Conservation (phyloP, 2,329 filamentous ascomycete species). For the Waltergamsia citrina region DNA sequence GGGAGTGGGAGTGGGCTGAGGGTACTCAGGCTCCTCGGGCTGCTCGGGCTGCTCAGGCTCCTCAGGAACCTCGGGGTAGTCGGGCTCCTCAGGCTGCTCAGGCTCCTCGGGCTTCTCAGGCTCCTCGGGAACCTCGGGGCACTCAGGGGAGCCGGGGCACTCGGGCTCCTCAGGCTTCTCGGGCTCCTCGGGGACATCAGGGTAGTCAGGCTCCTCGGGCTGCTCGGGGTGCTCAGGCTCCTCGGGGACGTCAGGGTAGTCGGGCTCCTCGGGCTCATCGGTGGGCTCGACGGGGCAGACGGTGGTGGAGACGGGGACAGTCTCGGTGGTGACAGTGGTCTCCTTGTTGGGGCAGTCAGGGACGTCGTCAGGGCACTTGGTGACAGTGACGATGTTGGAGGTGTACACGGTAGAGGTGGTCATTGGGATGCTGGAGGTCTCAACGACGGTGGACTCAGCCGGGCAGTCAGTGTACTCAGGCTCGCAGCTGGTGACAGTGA, state of each 20-base stretch:
- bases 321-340: slow-evolving; percentile 25
- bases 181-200: slow-evolving; percentile 7
- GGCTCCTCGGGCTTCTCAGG: slow-evolving; percentile 7
- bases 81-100: slow-evolving; percentile 8
- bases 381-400: slow-evolving; percentile 52
- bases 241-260: slow-evolving; percentile 6
- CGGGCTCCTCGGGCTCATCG: slow-evolving; percentile 8
- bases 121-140: slow-evolving; percentile 7
- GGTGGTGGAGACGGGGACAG: slow-evolving; percentile 27
- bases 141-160: slow-evolving; percentile 5
- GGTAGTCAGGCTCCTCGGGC: slow-evolving; percentile 4
- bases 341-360: slow-evolving; percentile 48
- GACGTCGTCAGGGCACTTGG: slow-evolving; percentile 48
- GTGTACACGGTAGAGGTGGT: slow-evolving; percentile 47
- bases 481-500: slow-evolving; percentile 54
- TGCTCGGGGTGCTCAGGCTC: slow-evolving; percentile 6
- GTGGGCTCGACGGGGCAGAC: slow-evolving; percentile 24
- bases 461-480: slow-evolving; percentile 54
- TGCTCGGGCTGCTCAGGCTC: slow-evolving; percentile 6
- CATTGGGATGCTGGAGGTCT: slow-evolving; percentile 27
- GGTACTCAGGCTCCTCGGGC: too few relatives aligned
- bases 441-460: slow-evolving; percentile 25
- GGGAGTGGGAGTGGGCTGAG: slow-evolving; percentile 5
- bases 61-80: slow-evolving; percentile 6
- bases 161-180: slow-evolving; percentile 8